Evolutionary conservation across 495 filamentous ascomycete species (phyloP).

Genomic region (Aspergillus cristatus): DNA sequence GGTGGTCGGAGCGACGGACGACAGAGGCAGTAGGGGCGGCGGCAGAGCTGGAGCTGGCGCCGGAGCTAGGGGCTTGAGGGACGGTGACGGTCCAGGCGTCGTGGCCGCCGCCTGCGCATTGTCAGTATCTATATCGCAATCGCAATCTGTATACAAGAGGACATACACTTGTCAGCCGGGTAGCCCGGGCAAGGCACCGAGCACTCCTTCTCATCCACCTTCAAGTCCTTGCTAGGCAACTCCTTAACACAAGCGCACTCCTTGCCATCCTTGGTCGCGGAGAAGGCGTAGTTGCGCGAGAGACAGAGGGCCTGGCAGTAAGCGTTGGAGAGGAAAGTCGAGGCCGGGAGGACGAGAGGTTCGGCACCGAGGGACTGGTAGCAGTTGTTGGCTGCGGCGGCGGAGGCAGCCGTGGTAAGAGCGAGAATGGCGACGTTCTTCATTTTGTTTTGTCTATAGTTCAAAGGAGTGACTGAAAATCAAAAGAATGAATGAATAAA

Average conservation of each 20-base stretch:
- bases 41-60: constrained; percentile 11
- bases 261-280: constrained; percentile 17
- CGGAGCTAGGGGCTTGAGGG: constrained; percentile 1
- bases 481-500: not conserved
- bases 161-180: constrained; percentile 25
- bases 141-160: not conserved
- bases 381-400: constrained; percentile 18
- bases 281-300: constrained; percentile 10
- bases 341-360: constrained; percentile 9
- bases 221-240: constrained; percentile 16
- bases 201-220: constrained; percentile 26
- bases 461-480: not conserved
- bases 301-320: constrained; percentile 25
- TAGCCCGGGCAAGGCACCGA: constrained; percentile 24
- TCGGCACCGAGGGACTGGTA: constrained; percentile 18
- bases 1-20: too few relatives aligned
- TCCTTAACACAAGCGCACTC: constrained; percentile 30
- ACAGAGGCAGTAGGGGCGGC: not conserved
- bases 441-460: not conserved
- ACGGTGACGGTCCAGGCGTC: constrained; percentile 20
- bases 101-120: constrained; percentile 26
- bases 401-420: not conserved
- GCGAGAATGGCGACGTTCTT: not conserved
- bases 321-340: constrained; percentile 20
- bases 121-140: constrained; percentile 2